Base-by-base conservation (phyloP, 768 basidiomycete species). In the Suillus decipiens region DNA sequence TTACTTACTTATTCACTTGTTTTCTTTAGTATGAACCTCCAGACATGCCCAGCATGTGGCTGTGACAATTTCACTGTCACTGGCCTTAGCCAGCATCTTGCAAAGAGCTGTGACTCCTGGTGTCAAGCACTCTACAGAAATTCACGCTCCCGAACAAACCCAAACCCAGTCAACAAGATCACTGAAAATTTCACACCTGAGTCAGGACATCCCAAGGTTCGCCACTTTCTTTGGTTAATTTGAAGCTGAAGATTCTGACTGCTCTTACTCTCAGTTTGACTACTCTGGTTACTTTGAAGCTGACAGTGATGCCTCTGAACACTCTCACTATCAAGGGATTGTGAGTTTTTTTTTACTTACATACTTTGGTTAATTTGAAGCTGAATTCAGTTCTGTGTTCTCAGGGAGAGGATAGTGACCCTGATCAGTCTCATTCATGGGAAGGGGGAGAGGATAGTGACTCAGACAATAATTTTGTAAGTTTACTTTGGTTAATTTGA, bases 121-220 rank as follows among this genome's bases (percentile, higher is more conserved):
- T 61, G 61, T 39, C 34, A 36, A 33, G 50, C 48, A 53, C 50
- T 61, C 31, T 61, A 61, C 36, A 33, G 41, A 28, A 34, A 56
- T 24, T 53, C 61, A 24, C 2, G 14, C 24, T 48, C 47, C 2
- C 14, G 11, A 48, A 48, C 47, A 48, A 48, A 48, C 24, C 6
- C 47, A 48, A 7, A 48, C 0, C 47, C 24, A 28, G 24, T 48
- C 47, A 24, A 15, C 12, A 2, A 47, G 22, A 47, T 1, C 11
- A 5, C 45, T 1, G 10, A 47, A 47, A 47, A 47, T 47, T 22
- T 47, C 1, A 22, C 10, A 47, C 45, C 45, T 47, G 45, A 48
- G 47, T 48, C 22, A 48, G 47, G 22, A 14, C 47, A 47, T 47
- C 22, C 45, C 45, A 47, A 47, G 45, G 45, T 47, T 12, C 5